Base-by-base conservation (phyloP, 257 asterid species). In the Lantana camara region DNA sequence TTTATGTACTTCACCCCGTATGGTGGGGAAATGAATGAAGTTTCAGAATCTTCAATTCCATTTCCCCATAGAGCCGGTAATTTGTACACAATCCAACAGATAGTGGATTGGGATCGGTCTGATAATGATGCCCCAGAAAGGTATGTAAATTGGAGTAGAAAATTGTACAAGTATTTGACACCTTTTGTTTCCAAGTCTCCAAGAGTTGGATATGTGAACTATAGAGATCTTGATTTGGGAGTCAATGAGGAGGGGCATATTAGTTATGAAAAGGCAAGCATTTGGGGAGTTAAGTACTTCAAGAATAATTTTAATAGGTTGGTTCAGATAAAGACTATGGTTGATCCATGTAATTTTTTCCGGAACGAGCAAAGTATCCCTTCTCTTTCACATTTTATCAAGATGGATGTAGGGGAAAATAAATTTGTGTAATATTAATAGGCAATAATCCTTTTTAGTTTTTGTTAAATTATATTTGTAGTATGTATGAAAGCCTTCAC, bases 361-460 rank as follows among this genome's bases (percentile, higher is more conserved):
- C 24, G 71, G 67, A 61, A 64, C 29, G 76, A 71, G 27, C 77
- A 72, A 37, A 64, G 77, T 11, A 72, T 72, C 10, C 76, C 76
- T n/a, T n/a, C n/a, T n/a, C n/a, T n/a, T n/a, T n/a, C n/a, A n/a
- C n/a, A n/a, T n/a, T n/a, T n/a, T n/a, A n/a, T n/a, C n/a, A n/a
- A n/a, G n/a, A n/a, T n/a, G n/a, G n/a, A n/a, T n/a, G n/a, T n/a
- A n/a, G n/a, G n/a, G n/a, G n/a, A n/a, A n/a, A n/a, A n/a, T n/a
- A n/a, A n/a, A n/a, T n/a, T n/a, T n/a, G n/a, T n/a, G n/a, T n/a
- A n/a, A n/a, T n/a, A n/a, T n/a, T n/a, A n/a, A n/a, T n/a, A n/a
- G n/a, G n/a, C n/a, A n/a, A n/a, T n/a, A n/a, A n/a, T n/a, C n/a
- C n/a, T n/a, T n/a, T n/a, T n/a, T n/a, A n/a, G n/a, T n/a, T n/a